Percentiles rank a stretch among this genome's conserved stretches.
Conservation (phyloP, 495 filamentous ascomycete genomes). For the Pseudomonodictys pantanalensis region DNA sequence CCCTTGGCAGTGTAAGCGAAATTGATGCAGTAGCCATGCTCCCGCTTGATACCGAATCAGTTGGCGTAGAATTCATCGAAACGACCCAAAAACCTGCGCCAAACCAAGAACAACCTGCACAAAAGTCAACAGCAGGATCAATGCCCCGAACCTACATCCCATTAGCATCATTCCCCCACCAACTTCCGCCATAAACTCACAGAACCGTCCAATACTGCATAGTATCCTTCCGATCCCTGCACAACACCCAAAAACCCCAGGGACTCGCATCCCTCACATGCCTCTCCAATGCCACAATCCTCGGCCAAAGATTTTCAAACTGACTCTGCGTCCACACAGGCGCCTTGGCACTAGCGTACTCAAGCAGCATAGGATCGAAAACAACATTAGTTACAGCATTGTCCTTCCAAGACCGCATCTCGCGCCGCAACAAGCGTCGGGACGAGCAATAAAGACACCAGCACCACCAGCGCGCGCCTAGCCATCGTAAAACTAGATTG, state of each 20-base stretch:
- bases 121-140: conserved; percentile 1
- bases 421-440: neutral
- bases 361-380: too few species aligned
- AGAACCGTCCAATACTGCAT: conserved; percentile 3
- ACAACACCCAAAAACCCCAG: conserved; percentile 3
- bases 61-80: too few species aligned
- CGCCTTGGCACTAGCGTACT: neutral
- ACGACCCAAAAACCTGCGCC: neutral
- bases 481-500: neutral
- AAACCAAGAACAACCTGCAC: conserved; percentile 1
- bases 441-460: conserved; percentile 2
- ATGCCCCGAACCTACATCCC: neutral
- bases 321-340: neutral
- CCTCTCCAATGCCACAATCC: neutral
- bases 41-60: too few species aligned
- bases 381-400: neutral
- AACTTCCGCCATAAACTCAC: neutral
- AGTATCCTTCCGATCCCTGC: neutral
- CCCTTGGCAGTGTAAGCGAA: too few species aligned
- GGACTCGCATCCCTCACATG: neutral
- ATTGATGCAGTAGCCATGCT: too few species aligned
- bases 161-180: neutral
- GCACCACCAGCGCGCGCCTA: neutral
- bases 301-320: conserved; percentile 1
- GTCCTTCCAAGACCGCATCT: too few species aligned